Percentiles rank a stretch among this genome's conserved stretches.
phyloP scores from a whole-genome alignment of 495 filamentous ascomycete species.

The Penicillium fimorum region DNA sequence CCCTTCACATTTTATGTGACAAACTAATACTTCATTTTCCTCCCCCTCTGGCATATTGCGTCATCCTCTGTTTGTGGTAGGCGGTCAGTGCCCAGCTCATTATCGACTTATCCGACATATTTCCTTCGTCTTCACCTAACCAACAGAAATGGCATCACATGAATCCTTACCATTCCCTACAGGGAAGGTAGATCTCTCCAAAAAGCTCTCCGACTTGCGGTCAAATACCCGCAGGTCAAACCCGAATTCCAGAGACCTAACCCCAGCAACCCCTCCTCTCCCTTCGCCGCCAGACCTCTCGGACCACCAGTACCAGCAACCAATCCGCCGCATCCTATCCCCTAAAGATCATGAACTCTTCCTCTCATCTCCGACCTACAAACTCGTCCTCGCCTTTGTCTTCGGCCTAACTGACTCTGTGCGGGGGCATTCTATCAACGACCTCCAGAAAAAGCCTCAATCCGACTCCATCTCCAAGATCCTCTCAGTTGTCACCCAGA shows the following conservation, averaged over 20 bases:
- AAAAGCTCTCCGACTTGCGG: constrained; percentile 66
- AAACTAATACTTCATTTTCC: neutral
- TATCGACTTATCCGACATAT: constrained; percentile 6
- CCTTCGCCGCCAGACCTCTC: constrained; percentile 66
- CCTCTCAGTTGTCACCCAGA: constrained; percentile 65
- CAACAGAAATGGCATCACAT: constrained; percentile 31
- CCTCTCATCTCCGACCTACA: constrained; percentile 72
- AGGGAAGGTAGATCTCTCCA: constrained; percentile 56
- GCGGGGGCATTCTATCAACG: constrained; percentile 69
- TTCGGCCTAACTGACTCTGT: constrained; percentile 84
- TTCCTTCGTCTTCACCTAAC: constrained; percentile 10
- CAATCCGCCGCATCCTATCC: constrained; percentile 77
- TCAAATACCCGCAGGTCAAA: constrained; percentile 56
- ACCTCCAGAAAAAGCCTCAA: constrained; percentile 52
- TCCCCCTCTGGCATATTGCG: neutral
- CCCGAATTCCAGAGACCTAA: constrained; percentile 56
- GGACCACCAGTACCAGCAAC: constrained; percentile 59
- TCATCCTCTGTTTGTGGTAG: constrained; percentile 17
- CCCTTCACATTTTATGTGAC: no score
- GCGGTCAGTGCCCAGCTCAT: constrained; percentile 15
- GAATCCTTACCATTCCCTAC: constrained; percentile 20
- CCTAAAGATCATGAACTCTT: constrained; percentile 78
- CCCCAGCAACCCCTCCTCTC: constrained; percentile 69
- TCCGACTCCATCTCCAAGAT: constrained; percentile 61
- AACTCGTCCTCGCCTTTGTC: constrained; percentile 75